Conservation (phyloP, 106 monocot genomes). For the Phalaenopsis equestris region DNA sequence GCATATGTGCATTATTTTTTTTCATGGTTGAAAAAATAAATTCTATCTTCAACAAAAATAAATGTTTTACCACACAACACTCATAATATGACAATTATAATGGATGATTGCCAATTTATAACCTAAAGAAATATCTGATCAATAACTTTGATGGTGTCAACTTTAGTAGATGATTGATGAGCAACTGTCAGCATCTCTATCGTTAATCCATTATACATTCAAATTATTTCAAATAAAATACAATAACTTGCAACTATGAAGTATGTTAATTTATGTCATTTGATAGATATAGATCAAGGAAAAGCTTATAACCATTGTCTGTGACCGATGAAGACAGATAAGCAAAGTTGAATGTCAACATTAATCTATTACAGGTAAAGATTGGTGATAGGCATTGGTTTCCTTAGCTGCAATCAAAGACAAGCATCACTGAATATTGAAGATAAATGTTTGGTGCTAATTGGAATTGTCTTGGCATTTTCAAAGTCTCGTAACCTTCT, state of each 20-base stretch:
- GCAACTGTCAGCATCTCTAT: slow-evolving; percentile 17
- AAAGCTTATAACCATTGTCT: not conserved
- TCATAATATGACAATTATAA: slow-evolving; percentile 41
- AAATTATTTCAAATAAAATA: slow-evolving; percentile 24
- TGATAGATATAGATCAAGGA: not conserved
- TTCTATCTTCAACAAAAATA: no score
- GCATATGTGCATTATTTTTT: no score
- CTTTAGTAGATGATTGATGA: slow-evolving; percentile 20
- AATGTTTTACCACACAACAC: slow-evolving; percentile 13
- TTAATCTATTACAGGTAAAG: no score
- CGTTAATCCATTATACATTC: slow-evolving; percentile 29
- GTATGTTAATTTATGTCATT: slow-evolving; percentile 7
- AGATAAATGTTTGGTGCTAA: no score
- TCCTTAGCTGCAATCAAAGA: no score
- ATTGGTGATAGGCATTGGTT: no score
- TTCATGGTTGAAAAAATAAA: no score
- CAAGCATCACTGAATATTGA: no score
- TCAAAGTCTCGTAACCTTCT: no score
- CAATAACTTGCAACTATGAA: slow-evolving; percentile 13
- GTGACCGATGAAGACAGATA: no score
- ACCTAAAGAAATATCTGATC: slow-evolving; percentile 6
- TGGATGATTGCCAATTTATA: slow-evolving; percentile 20
- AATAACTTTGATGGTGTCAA: slow-evolving; percentile 10
- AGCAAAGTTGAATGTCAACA: no score
- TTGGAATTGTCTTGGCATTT: no score